Evolutionary conservation across 108 stramenopile genomes (phyloP), one percentile per base, ranked within the genome.

Genomic region (Conticribra weissflogii): DNA sequence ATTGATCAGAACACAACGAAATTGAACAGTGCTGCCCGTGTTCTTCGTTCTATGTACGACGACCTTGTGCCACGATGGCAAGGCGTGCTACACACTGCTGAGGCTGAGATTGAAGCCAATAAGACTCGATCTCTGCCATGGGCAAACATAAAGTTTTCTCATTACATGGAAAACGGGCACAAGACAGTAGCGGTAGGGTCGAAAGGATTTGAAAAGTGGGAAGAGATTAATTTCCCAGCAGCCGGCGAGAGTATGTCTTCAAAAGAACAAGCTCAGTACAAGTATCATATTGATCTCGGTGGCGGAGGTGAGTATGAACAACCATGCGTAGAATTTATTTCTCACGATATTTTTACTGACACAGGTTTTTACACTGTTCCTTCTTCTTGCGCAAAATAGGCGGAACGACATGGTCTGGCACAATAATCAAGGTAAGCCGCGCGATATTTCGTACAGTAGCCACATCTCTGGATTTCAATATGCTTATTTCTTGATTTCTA

Each of bases 381-480:
- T 5, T 41, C 36, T 41, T 41, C 12, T 41, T 12, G 5, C 12
- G 5, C 36, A 41, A 41, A 9, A 12, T 9, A 51, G 74, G 74
- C 0, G 74, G 74, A 12, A 75, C 74, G 18, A 66, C 74, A 1
- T 75, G 74, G 74, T 32, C 25, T 14, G 75, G 75, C 33, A 76
- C 75, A 18, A 63, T 76, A 9, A 34, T 46, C 28, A 76, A n/a
- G n/a, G n/a, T n/a, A n/a, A n/a, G n/a, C n/a, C n/a, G n/a, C n/a
- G n/a, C n/a, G n/a, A n/a, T n/a, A n/a, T n/a, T n/a, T n/a, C n/a
- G n/a, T n/a, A n/a, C n/a, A n/a, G n/a, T n/a, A n/a, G n/a, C n/a
- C n/a, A n/a, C n/a, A n/a, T n/a, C n/a, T n/a, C n/a, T n/a, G n/a
- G n/a, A n/a, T n/a, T n/a, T n/a, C n/a, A n/a, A n/a, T n/a, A n/a